phyloP scores from a whole-genome alignment of 129 eudicot genomes.

The Flaveria trinervia region DNA sequence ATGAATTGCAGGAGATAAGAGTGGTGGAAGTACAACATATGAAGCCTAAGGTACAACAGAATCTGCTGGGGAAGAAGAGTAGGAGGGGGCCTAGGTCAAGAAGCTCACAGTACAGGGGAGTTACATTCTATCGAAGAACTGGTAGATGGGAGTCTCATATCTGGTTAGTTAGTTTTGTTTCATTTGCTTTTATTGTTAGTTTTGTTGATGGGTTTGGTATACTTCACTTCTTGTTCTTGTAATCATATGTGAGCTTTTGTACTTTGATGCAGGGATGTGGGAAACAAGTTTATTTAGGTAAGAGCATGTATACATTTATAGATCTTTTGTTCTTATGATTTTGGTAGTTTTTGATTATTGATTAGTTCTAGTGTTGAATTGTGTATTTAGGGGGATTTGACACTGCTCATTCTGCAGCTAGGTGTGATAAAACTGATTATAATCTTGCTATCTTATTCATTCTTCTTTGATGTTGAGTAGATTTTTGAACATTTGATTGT shows the following conservation, averaged over 20 bases:
- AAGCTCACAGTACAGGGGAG: slow-evolving; percentile 88
- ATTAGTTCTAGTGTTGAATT: slow-evolving; percentile 22
- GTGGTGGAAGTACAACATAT: slow-evolving; percentile 34
- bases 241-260: slow-evolving; percentile 23
- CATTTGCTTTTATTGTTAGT: neutral
- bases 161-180: slow-evolving; percentile 41
- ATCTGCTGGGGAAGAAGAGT: slow-evolving; percentile 51
- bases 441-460: neutral
- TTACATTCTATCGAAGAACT: slow-evolving; percentile 71
- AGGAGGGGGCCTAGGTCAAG: slow-evolving; percentile 86
- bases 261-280: slow-evolving; percentile 74
- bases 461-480: neutral
- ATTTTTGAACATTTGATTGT: slow-evolving; percentile 10
- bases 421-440: slow-evolving; percentile 39
- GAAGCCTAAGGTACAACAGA: slow-evolving; percentile 24
- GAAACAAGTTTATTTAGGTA: slow-evolving; percentile 86
- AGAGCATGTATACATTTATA: slow-evolving; percentile 7
- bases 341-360: slow-evolving; percentile 14
- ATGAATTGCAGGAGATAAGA: slow-evolving; percentile 34
- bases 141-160: slow-evolving; percentile 95
- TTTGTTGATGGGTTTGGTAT: neutral
- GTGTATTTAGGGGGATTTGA: slow-evolving; percentile 72
- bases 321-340: slow-evolving; percentile 19
- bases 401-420: slow-evolving; percentile 87
- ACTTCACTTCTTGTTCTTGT: neutral